Conservation (phyloP, 176 grass and related monocot species). For the Saccharum spontaneum region DNA sequence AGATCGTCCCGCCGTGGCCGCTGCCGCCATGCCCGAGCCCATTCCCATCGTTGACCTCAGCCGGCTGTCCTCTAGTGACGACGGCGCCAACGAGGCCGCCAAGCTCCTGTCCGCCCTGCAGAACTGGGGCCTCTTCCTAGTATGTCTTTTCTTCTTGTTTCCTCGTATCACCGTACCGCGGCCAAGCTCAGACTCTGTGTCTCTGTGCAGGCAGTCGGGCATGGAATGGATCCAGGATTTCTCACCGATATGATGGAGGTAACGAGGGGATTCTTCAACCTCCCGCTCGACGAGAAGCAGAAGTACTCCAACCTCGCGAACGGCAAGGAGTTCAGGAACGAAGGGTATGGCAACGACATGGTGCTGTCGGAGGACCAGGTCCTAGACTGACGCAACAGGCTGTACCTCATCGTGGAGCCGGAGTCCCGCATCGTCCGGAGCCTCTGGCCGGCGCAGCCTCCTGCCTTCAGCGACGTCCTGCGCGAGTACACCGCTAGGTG, state of each 20-base stretch:
- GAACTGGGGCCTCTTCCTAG: too few relatives aligned
- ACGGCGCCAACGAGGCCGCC: background rate
- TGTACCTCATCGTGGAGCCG: slow-evolving; percentile 48
- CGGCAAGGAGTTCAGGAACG: slow-evolving; percentile 46
- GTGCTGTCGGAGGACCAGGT: slow-evolving; percentile 36
- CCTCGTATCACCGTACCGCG: too few relatives aligned
- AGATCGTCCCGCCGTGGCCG: background rate
- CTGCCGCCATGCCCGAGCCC: background rate
- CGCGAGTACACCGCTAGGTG: slow-evolving; percentile 40
- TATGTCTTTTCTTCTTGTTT: too few relatives aligned
- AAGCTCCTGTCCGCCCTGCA: too few relatives aligned
- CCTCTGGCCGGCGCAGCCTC: slow-evolving; percentile 49
- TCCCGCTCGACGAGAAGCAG: slow-evolving; percentile 51
- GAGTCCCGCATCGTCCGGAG: slow-evolving; percentile 22
- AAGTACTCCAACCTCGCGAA: slow-evolving; percentile 60
- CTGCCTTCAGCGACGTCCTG: slow-evolving; percentile 37
- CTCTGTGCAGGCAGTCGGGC: slow-evolving; percentile 47
- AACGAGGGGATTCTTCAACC: slow-evolving; percentile 37
- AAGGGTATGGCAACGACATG: slow-evolving; percentile 58
- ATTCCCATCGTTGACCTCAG: slow-evolving; percentile 51
- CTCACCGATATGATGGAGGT: slow-evolving; percentile 22
- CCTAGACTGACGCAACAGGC: slow-evolving; percentile 52
- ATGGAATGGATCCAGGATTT: slow-evolving; percentile 38
- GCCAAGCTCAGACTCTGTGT: too few relatives aligned
- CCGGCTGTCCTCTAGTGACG: background rate